A percentile compares a stretch with the other conserved stretches of the same genome.
phyloP scores from a whole-genome alignment of 2,329 filamentous ascomycete species.

The Alternaria dauci region DNA sequence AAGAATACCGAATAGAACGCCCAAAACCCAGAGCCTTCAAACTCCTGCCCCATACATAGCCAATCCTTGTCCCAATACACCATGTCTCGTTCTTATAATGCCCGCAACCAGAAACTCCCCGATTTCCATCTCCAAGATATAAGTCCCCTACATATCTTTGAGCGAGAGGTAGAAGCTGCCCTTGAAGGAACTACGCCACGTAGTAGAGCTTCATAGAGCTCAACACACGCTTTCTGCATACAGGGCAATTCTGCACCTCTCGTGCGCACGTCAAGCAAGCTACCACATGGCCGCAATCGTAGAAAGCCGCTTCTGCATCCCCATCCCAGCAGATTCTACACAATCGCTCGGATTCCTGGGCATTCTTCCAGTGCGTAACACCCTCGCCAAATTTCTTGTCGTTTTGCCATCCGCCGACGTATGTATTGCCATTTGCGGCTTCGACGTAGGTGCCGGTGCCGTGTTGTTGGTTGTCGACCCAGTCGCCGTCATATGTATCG shows the following conservation, averaged over 20 bases:
- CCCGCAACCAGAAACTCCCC: neutral
- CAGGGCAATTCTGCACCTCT: conserved; percentile 67
- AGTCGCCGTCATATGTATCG: conserved; percentile 66
- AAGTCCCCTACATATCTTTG: neutral
- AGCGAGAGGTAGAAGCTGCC: neutral
- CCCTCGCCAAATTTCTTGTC: conserved; percentile 69
- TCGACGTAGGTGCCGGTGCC: conserved; percentile 67
- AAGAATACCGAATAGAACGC: neutral
- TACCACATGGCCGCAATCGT: conserved; percentile 70
- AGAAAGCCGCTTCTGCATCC: conserved; percentile 67
- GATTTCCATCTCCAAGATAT: neutral
- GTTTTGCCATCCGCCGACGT: conserved; percentile 67
- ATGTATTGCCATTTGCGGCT: conserved; percentile 66
- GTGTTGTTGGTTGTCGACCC: conserved; percentile 70
- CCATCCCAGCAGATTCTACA: conserved; percentile 71
- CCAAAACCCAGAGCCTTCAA: neutral
- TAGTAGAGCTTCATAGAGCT: conserved; percentile 66
- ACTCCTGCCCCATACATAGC: neutral
- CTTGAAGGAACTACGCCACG: conserved; percentile 38
- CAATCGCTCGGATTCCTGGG: conserved; percentile 66
- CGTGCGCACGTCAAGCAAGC: conserved; percentile 67
- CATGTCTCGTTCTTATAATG: neutral
- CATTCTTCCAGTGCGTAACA: conserved; percentile 68
- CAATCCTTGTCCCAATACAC: neutral
- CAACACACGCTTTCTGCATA: conserved; percentile 66